Evolutionary conservation across 31 red algal genomes (phyloP).

Genomic region (Porphyra umbilicalis): DNA sequence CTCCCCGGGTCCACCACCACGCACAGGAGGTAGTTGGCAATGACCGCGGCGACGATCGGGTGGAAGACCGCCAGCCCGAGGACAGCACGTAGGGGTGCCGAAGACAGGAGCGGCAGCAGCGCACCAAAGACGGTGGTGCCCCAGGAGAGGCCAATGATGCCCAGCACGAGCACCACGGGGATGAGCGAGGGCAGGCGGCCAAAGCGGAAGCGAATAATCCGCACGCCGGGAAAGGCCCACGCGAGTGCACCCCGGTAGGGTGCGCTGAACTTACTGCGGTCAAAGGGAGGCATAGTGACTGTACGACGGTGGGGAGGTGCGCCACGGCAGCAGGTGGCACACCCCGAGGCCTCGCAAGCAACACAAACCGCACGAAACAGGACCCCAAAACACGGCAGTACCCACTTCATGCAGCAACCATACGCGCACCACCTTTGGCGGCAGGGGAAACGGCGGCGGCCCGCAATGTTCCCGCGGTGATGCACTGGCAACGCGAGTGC

Average conservation of each 20-base stretch:
- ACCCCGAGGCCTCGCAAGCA: too few relatives aligned
- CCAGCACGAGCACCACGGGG: conserved; percentile 42
- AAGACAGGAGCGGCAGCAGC: conserved; percentile 37
- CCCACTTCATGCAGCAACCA: too few relatives aligned
- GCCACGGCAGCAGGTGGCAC: too few relatives aligned
- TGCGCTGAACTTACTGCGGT: background rate
- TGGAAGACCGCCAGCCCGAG: conserved; percentile 45
- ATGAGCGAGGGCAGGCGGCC: conserved; percentile 41
- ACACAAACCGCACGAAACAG: too few relatives aligned
- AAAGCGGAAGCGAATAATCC: background rate
- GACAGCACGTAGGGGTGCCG: conserved; percentile 12
- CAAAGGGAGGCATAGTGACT: background rate
- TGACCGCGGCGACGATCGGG: conserved; percentile 38
- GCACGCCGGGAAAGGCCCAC: background rate
- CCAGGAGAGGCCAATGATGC: conserved; percentile 37
- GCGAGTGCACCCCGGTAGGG: background rate
- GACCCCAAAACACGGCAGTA: too few relatives aligned
- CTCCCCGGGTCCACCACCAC: conserved; percentile 56
- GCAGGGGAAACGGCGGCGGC: too few relatives aligned
- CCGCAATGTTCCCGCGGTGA: too few relatives aligned
- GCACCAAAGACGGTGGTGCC: conserved; percentile 38
- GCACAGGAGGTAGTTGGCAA: conserved; percentile 58
- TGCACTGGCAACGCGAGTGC: too few relatives aligned
- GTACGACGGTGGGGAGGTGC: too few relatives aligned
- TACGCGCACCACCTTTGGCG: too few relatives aligned